Conservation (phyloP, 495 filamentous ascomycete genomes). For the Chaetomium fimeti region DNA sequence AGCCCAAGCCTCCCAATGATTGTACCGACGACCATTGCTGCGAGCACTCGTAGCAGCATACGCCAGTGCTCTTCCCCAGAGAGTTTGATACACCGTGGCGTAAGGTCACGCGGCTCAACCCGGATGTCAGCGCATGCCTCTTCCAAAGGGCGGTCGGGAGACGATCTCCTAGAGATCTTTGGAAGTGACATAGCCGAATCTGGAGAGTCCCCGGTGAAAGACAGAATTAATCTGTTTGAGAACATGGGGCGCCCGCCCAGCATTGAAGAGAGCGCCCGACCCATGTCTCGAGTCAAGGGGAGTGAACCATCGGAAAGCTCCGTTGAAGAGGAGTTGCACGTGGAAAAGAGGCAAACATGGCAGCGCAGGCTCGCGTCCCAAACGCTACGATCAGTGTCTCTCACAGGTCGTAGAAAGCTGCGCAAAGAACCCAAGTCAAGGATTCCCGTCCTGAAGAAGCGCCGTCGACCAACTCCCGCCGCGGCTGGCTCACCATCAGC, state of each 20-base stretch:
- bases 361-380: too few species aligned
- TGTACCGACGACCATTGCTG: conserved; percentile 24
- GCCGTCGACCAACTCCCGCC: background rate
- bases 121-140: background rate
- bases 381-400: too few species aligned
- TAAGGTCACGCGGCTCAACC: background rate
- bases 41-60: conserved; percentile 15
- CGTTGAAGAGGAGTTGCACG: too few species aligned
- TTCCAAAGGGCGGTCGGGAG: too few species aligned
- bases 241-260: conserved; percentile 22
- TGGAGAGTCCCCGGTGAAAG: conserved; percentile 38
- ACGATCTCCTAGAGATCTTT: background rate
- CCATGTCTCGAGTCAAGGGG: background rate
- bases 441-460: background rate
- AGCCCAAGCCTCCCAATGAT: conserved; percentile 27
- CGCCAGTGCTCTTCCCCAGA: conserved; percentile 5
- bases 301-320: background rate
- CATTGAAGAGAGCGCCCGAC: background rate
- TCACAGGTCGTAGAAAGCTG: too few species aligned
- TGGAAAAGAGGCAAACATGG: too few species aligned
- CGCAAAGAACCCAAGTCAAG: too few species aligned
- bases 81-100: background rate
- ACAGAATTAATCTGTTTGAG: conserved; percentile 40
- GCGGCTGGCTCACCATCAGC: background rate
- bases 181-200: background rate